Evolutionary conservation across 2,329 filamentous ascomycete species (phyloP).

Genomic region (Alternaria sp.): DNA sequence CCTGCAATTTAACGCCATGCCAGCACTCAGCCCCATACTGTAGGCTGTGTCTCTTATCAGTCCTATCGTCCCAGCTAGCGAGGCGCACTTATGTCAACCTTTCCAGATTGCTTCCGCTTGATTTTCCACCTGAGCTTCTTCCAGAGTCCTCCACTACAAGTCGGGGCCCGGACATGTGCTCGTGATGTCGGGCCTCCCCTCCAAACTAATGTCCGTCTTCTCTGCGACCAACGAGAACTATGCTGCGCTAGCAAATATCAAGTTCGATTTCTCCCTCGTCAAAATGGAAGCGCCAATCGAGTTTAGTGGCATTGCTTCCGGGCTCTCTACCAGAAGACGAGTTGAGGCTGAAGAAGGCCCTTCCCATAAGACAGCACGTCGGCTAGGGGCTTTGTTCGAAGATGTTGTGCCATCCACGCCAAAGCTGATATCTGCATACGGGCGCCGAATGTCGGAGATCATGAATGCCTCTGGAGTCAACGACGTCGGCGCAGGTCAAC

Average conservation of each 20-base stretch:
- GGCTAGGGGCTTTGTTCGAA: constrained; percentile 51
- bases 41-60: background rate
- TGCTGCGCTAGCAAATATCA: constrained; percentile 34
- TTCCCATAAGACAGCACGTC: constrained; percentile 48
- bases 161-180: background rate
- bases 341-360: constrained; percentile 49
- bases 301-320: constrained; percentile 38
- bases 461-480: background rate
- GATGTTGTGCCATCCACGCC: constrained; percentile 41
- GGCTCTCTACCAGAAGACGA: constrained; percentile 39
- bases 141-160: background rate
- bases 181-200: background rate
- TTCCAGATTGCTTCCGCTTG: background rate
- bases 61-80: background rate
- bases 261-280: constrained; percentile 54
- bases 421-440: constrained; percentile 45
- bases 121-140: background rate
- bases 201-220: background rate
- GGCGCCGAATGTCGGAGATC: constrained; percentile 34
- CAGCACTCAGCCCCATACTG: background rate
- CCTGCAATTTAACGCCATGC: too few relatives aligned
- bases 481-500: background rate
- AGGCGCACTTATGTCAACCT: background rate
- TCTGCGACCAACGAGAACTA: constrained; percentile 20
- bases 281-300: constrained; percentile 52